Evolutionary conservation across 129 eudicot genomes (phyloP).

Genomic region (Smallanthus sonchifolius): DNA sequence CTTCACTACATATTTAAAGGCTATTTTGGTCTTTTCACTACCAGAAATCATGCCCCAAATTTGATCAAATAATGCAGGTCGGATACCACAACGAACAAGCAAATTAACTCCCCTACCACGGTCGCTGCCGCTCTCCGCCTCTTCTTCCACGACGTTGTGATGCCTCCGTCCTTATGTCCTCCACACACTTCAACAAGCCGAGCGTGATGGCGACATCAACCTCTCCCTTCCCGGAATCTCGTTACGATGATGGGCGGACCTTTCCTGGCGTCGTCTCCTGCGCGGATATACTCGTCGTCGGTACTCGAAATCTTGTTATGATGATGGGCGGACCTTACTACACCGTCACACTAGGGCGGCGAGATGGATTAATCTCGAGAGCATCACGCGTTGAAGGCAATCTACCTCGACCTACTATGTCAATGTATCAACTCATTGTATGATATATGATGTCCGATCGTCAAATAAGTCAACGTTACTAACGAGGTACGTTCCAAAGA

Average conservation of each 20-base stretch:
- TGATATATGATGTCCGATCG: no score
- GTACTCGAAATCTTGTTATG: conserved; percentile 50
- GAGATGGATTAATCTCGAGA: conserved; percentile 39
- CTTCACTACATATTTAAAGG: no score
- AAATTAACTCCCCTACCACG: conserved; percentile 78
- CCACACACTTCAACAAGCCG: conserved; percentile 68
- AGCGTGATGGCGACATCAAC: conserved; percentile 91
- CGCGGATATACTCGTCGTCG: conserved; percentile 69
- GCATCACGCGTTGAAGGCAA: conserved; percentile 42
- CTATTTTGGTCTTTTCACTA: no score
- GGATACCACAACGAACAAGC: conserved; percentile 70
- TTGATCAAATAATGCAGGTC: conserved; percentile 58
- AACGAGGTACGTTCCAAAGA: no score
- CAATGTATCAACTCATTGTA: conserved; percentile 43
- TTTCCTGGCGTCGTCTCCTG: conserved; percentile 86
- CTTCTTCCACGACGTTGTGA: conserved; percentile 39
- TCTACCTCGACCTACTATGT: conserved; percentile 53
- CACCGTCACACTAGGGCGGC: conserved; percentile 55
- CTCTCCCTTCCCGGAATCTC: conserved; percentile 86
- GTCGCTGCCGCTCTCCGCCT: conserved; percentile 75
- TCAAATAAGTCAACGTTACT: no score
- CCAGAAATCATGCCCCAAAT: conserved; percentile 55
- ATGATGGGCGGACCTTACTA: conserved; percentile 72
- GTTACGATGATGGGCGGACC: no score
- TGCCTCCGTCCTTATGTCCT: conserved; percentile 67